Evolutionary conservation across 768 basidiomycete genomes (phyloP).

Genomic region (Tricholomella constricta): DNA sequence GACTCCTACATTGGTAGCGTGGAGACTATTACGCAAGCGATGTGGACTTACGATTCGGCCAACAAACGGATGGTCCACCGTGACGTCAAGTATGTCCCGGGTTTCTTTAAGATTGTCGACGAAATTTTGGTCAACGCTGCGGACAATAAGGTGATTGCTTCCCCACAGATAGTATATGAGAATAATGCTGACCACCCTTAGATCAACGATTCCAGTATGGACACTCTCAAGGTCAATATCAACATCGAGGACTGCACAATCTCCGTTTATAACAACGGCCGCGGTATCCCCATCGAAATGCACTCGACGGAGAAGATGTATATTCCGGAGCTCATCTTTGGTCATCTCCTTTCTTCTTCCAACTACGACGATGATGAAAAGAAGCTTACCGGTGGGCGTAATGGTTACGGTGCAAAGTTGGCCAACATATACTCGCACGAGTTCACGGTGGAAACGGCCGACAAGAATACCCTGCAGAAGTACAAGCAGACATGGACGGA

Average conservation of each 20-base stretch:
- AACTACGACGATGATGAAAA: slow-evolving; percentile 99
- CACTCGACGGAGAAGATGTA: slow-evolving; percentile 92
- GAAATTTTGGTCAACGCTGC: slow-evolving; percentile 99
- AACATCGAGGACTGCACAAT: slow-evolving; percentile 84
- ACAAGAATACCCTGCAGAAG: slow-evolving; percentile 82
- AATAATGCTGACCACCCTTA: slow-evolving; percentile 30
- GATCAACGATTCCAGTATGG: slow-evolving; percentile 94
- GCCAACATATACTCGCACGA: slow-evolving; percentile 98
- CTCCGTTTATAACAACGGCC: slow-evolving; percentile 93
- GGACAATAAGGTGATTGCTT: slow-evolving; percentile 85
- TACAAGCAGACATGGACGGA: slow-evolving; percentile 94
- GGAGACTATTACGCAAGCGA: slow-evolving; percentile 79
- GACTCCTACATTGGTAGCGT: slow-evolving; percentile 98
- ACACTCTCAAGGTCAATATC: slow-evolving; percentile 85
- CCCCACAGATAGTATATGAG: not conserved
- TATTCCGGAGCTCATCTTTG: slow-evolving; percentile 97
- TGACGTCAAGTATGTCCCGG: slow-evolving; percentile 90
- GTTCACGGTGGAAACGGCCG: slow-evolving; percentile 95
- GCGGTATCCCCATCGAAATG: slow-evolving; percentile 95
- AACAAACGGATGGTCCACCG: slow-evolving; percentile 81
- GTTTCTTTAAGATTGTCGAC: slow-evolving; percentile 99
- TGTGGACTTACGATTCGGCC: slow-evolving; percentile 94
- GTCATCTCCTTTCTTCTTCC: slow-evolving; percentile 89
- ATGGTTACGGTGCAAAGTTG: slow-evolving; percentile 97
- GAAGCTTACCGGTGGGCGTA: slow-evolving; percentile 97